Base-by-base conservation (phyloP, 2,329 filamentous ascomycete genomes). In the Neopestalotiopsis rosae region DNA sequence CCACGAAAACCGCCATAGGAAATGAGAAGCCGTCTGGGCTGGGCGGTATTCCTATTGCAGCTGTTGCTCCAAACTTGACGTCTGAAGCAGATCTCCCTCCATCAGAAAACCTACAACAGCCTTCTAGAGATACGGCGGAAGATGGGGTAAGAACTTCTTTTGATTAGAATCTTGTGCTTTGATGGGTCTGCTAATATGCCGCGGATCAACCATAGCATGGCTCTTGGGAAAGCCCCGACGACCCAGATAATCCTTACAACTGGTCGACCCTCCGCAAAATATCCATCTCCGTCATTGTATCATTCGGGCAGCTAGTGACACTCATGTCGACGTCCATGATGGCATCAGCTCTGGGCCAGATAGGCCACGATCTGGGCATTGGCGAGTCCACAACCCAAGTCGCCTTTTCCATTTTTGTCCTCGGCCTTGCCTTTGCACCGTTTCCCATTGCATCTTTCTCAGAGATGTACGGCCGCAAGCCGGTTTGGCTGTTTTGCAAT, bases 261-360 rank as follows among this genome's bases (percentile, higher is more conserved):
- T 66, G 64, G 64, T 28, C 45, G 13, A 4, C 64, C 2, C 17
- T 13, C 5, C 42, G 64, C 30, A 66, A 66, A 28, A 58, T 66
- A 30, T 20, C 28, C 20, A 66, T 57, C 20, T 45, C 42, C 2
- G 49, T 66, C 9, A 56, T 66, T 12, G 13, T 66, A 4, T 66
- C 64, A 5, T 57, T 66, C 49, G 64, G 42, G 4, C 64, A 66
- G 17, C 64, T 66, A 9, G 52, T 66, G 17, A 58, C 45, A 13
- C 17, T 66, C 3, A 79, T 81, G 76, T 77, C 79, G 0, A 78
- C 79, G 1, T 78, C 76, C 63, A 81, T 81, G 71, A 77, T 80
- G n/a, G 79, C 79, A 0, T 74, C 80, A 0, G 79, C 79, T 0
- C 72, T 82, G 0, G 72, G 74, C 14, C 71, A 77, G 9, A 80